phyloP scores from a whole-genome alignment of 257 asterid species.

The Anisodus acutangulus region DNA sequence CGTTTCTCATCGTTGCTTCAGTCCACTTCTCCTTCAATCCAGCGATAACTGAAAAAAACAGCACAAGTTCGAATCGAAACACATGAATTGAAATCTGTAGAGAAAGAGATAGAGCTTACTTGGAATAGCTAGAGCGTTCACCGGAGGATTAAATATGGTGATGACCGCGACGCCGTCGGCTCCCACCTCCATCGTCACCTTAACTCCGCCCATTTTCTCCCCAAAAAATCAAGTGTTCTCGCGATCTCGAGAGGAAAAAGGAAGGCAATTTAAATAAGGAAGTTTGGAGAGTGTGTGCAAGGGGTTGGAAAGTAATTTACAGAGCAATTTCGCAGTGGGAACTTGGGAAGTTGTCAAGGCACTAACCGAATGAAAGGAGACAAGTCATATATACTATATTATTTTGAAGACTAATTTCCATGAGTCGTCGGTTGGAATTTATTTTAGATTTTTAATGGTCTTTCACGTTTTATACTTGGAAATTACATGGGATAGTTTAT shows the following conservation, averaged over 20 bases:
- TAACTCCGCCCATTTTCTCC: slow-evolving; percentile 48
- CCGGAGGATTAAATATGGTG: slow-evolving; percentile 87
- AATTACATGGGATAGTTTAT: too few species aligned
- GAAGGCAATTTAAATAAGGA: not conserved
- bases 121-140: slow-evolving; percentile 74
- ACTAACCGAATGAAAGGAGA: not conserved
- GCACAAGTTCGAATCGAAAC: not conserved
- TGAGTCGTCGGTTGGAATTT: not conserved
- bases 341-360: not conserved
- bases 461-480: too few species aligned
- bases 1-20: slow-evolving; percentile 77
- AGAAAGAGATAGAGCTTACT: slow-evolving; percentile 47
- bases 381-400: too few species aligned
- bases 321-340: not conserved
- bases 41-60: slow-evolving; percentile 56
- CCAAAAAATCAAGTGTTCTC: not conserved
- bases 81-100: not conserved
- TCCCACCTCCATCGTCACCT: slow-evolving; percentile 90
- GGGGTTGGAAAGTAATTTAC: not conserved
- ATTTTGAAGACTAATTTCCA: not conserved
- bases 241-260: not conserved
- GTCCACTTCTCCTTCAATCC: slow-evolving; percentile 65
- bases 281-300: not conserved
- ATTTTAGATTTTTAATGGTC: not conserved
- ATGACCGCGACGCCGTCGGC: slow-evolving; percentile 84